These are phyloP conservation scores for Sporothrix luriei DNA, from an alignment of 2,329 filamentous ascomycete genomes.

Conservation along the genomic window DNA sequence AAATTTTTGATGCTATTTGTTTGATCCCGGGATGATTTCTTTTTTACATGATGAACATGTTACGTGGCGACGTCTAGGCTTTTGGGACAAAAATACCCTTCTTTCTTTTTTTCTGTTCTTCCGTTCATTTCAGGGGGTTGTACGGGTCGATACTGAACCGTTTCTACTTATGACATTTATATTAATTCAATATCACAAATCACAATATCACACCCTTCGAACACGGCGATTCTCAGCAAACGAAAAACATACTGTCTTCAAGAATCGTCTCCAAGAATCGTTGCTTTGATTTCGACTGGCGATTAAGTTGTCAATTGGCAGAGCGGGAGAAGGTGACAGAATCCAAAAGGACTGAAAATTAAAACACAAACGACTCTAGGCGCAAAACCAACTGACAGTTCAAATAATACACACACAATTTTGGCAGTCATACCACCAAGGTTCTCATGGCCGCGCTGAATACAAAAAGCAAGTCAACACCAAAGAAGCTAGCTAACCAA, in stretches of 20 bases:
- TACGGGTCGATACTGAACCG: background rate
- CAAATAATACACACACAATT: slow-evolving; percentile 18
- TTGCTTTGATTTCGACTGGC: background rate
- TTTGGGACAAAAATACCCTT: slow-evolving; percentile 21
- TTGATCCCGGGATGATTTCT: background rate
- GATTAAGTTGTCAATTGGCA: background rate
- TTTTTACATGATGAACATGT: slow-evolving; percentile 5
- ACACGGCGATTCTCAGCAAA: background rate
- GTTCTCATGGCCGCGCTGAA: background rate
- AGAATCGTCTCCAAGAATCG: background rate
- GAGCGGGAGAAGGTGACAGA: background rate
- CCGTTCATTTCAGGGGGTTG: no score
- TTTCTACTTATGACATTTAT: background rate
- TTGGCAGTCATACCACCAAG: slow-evolving; percentile 16
- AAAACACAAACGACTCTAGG: background rate
- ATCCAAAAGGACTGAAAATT: background rate
- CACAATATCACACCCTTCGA: background rate
- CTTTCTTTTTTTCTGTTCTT: background rate
- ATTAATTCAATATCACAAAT: slow-evolving; percentile 1
- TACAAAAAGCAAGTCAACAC: background rate
- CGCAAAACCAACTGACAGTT: background rate
- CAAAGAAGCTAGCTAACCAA: slow-evolving; percentile 7
- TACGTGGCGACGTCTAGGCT: background rate
- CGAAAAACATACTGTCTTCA: background rate
- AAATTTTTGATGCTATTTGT: background rate